Evolutionary conservation across 495 filamentous ascomycete genomes (phyloP), one percentile per base, ranked within the genome.

Genomic region (Penicillium turbatum): DNA sequence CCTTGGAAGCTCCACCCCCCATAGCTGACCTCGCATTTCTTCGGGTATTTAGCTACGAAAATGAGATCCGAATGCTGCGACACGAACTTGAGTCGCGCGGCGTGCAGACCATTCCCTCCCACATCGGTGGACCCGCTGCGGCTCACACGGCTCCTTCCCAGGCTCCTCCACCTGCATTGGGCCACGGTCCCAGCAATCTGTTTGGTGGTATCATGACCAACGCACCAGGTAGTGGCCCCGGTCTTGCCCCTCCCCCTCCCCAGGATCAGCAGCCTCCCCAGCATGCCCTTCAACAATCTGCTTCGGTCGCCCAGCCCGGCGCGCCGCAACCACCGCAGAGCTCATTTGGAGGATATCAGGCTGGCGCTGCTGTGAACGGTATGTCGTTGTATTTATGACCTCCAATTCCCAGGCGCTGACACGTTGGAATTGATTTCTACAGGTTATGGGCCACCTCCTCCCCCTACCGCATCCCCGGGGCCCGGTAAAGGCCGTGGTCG

Each of bases 161-260:
- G 67, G 86, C 87, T 41, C 88, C 87, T 27, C 89, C 90, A 30
- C 90, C 90, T 39, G 79, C 87, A 26, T 86, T 98, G 67, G 90
- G 91, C n/a, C 87, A 93, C 66, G 91, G 93, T 35, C 86, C 88
- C 24, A 90, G 84, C 68, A 92, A 95, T 67, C 78, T 97, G 35
- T 97, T 98, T 65, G 87, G 90, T 57, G 90, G 89, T 21, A 96
- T 98, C 60, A 97, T 98, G 88, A 81, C 93, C 54, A 92, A 92
- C 51, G 86, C 86, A 70, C 87, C 85, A 64, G 85, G 83, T 62
- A 90, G 90, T 77, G 90, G 87, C 55, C 88, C 90, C 53, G 86
- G 87, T 57, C 87, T 96, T 64, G 91, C 90, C 49, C 93, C 92
- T 63, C 90, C 89, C 55, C 84, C 83, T 53, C 81, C 81, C 67